phyloP scores from a whole-genome alignment of 176 grass and related monocot species.

The Tuctoria greenei region DNA sequence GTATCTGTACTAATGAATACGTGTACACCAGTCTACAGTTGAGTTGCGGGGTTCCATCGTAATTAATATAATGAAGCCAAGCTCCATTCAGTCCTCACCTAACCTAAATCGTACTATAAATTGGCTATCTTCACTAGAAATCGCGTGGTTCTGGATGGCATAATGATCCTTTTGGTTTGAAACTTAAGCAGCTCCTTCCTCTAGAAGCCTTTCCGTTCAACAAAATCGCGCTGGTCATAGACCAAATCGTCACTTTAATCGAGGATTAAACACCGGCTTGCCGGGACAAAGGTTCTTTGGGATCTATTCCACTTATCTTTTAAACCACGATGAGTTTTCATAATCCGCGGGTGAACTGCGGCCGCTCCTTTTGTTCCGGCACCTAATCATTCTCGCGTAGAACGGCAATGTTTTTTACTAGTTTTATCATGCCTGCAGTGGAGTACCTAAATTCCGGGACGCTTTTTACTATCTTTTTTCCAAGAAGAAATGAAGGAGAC shows the following conservation, averaged over 20 bases:
- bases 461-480: conserved; percentile 9
- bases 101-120: conserved; percentile 14
- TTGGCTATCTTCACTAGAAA: not conserved
- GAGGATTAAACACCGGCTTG: not conserved
- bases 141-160: not conserved
- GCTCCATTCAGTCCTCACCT: conserved; percentile 12
- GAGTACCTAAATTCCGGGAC: conserved; percentile 21
- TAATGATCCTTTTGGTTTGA: not conserved
- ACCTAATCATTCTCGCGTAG: conserved; percentile 6
- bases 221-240: not conserved
- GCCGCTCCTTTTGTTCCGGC: conserved; percentile 56
- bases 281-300: conserved; percentile 17
- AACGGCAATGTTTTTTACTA: not conserved
- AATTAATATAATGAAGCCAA: not conserved
- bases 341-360: conserved; percentile 19
- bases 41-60: not conserved
- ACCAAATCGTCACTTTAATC: conserved; percentile 10
- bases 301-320: conserved; percentile 22
- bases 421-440: conserved; percentile 1
- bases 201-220: conserved; percentile 1
- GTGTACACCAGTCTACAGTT: not conserved
- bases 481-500: not conserved
- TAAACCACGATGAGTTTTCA: conserved; percentile 29
- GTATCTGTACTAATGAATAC: not conserved
- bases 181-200: not conserved